Evolutionary conservation across 345 rosid genomes (phyloP).

Genomic region (Linum usitatissimum): DNA sequence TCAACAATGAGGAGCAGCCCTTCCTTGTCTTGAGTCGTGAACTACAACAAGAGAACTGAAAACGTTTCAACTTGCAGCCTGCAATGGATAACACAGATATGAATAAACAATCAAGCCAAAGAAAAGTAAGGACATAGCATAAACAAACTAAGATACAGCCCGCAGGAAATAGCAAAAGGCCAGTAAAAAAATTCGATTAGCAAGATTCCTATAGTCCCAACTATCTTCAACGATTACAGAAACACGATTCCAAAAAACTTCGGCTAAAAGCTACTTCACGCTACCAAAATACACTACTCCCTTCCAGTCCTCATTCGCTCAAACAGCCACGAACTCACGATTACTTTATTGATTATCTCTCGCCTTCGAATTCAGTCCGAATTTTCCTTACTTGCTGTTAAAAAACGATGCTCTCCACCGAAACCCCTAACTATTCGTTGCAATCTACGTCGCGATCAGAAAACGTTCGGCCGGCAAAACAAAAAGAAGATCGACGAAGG

Average conservation of each 20-base stretch:
- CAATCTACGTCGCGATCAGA: too few species aligned
- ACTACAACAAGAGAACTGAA: slow-evolving; percentile 15
- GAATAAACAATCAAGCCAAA: slow-evolving; percentile 13
- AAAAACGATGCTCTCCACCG: too few species aligned
- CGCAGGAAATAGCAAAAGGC: not conserved
- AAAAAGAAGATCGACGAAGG: too few species aligned
- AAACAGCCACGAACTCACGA: too few species aligned
- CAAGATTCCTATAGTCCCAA: not conserved
- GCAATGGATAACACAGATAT: slow-evolving; percentile 37
- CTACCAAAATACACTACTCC: slow-evolving; percentile 2
- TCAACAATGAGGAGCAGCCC: slow-evolving; percentile 34
- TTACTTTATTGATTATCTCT: too few species aligned
- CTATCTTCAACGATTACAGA: not conserved
- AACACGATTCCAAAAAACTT: not conserved
- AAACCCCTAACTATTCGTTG: too few species aligned
- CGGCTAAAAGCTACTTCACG: not conserved
- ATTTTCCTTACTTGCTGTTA: too few species aligned
- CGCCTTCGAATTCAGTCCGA: too few species aligned
- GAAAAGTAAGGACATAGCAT: not conserved
- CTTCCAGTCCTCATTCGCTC: too few species aligned
- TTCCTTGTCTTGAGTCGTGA: slow-evolving; percentile 29
- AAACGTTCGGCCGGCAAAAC: too few species aligned
- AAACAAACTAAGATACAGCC: not conserved
- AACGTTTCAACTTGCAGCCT: slow-evolving; percentile 28
- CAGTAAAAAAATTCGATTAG: too few species aligned